These are phyloP conservation scores for Sphaerulina populicola DNA, from an alignment of 2,329 filamentous ascomycete species.

Conservation along the genomic window DNA sequence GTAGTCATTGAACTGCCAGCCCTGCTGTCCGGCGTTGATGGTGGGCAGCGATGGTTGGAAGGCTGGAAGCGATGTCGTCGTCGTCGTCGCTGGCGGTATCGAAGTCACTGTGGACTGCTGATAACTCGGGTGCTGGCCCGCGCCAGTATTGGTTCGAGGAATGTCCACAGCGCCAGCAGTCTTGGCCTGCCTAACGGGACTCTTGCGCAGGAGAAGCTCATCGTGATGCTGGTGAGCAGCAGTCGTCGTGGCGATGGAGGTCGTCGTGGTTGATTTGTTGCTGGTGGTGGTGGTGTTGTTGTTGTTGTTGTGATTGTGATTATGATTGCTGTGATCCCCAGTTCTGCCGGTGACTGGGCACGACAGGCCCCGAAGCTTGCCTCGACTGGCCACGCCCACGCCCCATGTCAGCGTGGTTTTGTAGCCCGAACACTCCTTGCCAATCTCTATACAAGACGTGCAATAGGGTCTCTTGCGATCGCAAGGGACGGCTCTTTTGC, in stretches of 20 bases:
- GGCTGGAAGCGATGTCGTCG: constrained; percentile 5
- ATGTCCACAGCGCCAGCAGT: constrained; percentile 1
- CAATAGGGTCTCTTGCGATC: constrained; percentile 90
- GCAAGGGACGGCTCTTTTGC: constrained; percentile 74
- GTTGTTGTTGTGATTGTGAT: constrained; percentile 15
- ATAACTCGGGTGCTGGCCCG: not conserved
- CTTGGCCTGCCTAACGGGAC: constrained; percentile 10
- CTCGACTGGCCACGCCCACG: constrained; percentile 87
- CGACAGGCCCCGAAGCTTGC: constrained; percentile 84
- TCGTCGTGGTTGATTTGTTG: too few relatives aligned
- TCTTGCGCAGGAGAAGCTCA: constrained; percentile 15
- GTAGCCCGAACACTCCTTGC: constrained; percentile 90
- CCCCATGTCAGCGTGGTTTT: constrained; percentile 96
- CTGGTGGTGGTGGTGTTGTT: not conserved
- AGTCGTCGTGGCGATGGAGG: too few relatives aligned
- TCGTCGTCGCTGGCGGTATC: constrained; percentile 7
- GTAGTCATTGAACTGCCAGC: constrained; percentile 36
- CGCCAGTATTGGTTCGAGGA: not conserved
- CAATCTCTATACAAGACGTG: constrained; percentile 83
- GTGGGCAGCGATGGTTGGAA: constrained; percentile 17
- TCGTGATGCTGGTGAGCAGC: constrained; percentile 15
- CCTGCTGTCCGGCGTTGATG: constrained; percentile 14
- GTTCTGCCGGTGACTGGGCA: constrained; percentile 52
- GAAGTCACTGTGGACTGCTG: constrained; percentile 2
- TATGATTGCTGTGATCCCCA: constrained; percentile 16